These are phyloP conservation scores for Sergeia podlipaevii DNA, from an alignment of 208 protist genomes.

Conservation along the genomic window DNA sequence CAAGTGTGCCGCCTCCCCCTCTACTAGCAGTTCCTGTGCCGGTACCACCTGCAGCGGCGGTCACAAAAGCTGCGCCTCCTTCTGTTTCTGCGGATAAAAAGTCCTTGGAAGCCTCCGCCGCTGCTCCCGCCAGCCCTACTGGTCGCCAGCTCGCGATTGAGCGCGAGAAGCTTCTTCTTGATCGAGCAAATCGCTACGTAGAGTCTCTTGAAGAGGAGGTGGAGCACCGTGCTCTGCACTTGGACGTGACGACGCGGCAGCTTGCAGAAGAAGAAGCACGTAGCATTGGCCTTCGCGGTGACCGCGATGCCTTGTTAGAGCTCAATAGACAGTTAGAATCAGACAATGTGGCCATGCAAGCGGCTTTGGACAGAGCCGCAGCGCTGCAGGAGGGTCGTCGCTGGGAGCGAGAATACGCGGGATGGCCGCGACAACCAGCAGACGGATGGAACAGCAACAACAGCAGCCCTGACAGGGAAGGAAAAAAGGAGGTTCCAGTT, in stretches of 20 bases:
- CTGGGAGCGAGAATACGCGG: no score
- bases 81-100: background rate
- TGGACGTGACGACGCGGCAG: conserved; percentile 36
- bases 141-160: conserved; percentile 10
- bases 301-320: conserved; percentile 44
- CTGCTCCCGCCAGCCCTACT: background rate
- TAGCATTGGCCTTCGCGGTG: conserved; percentile 30
- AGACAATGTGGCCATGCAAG: conserved; percentile 18
- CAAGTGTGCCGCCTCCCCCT: conserved; percentile 16
- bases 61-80: background rate
- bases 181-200: conserved; percentile 54
- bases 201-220: conserved; percentile 50
- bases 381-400: no score
- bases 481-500: no score
- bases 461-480: background rate
- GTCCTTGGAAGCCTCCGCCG: no score
- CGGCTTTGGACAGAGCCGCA: background rate
- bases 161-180: conserved; percentile 29
- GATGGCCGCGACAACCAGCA: no score
- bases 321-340: conserved; percentile 32
- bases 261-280: conserved; percentile 42
- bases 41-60: conserved; percentile 3
- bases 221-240: conserved; percentile 34
- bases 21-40: conserved; percentile 8
- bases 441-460: conserved; percentile 6